Evolutionary conservation across 345 rosid species (phyloP).

Genomic region (Aquilaria malaccensis): DNA sequence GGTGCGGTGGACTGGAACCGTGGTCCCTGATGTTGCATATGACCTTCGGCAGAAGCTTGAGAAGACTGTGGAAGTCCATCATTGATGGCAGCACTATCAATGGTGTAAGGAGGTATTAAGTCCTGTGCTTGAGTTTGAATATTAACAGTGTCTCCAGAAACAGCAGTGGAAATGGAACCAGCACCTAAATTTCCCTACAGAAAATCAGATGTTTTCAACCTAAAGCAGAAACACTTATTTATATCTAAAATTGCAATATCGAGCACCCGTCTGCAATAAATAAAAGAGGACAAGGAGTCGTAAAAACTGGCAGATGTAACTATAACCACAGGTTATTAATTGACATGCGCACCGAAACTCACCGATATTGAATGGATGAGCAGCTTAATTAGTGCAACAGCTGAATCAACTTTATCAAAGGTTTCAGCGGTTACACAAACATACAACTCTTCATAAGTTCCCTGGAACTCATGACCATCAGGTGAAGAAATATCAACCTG

Average conservation of each 20-base stretch:
- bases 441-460: slow-evolving; percentile 51
- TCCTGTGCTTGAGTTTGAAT: slow-evolving; percentile 24
- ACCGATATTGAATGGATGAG: slow-evolving; percentile 74
- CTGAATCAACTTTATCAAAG: slow-evolving; percentile 85
- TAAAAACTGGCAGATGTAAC: not conserved
- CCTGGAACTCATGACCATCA: slow-evolving; percentile 38
- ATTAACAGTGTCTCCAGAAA: slow-evolving; percentile 32
- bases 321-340: not conserved
- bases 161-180: slow-evolving; percentile 24
- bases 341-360: slow-evolving; percentile 34
- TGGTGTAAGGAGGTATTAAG: slow-evolving; percentile 18
- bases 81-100: slow-evolving; percentile 13
- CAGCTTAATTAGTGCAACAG: slow-evolving; percentile 71
- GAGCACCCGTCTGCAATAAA: no score
- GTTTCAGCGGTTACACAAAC: slow-evolving; percentile 74
- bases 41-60: slow-evolving; percentile 39
- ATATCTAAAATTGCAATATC: no score
- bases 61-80: slow-evolving; percentile 27
- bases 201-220: not conserved
- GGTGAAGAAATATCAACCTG: slow-evolving; percentile 77
- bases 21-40: slow-evolving; percentile 41
- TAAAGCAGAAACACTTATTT: no score
- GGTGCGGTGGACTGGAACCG: slow-evolving; percentile 30
- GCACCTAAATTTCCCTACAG: slow-evolving; percentile 59
- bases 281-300: not conserved